Base-by-base conservation (phyloP, 176 grass and related monocot species). In the Phoenix roebelenii region DNA sequence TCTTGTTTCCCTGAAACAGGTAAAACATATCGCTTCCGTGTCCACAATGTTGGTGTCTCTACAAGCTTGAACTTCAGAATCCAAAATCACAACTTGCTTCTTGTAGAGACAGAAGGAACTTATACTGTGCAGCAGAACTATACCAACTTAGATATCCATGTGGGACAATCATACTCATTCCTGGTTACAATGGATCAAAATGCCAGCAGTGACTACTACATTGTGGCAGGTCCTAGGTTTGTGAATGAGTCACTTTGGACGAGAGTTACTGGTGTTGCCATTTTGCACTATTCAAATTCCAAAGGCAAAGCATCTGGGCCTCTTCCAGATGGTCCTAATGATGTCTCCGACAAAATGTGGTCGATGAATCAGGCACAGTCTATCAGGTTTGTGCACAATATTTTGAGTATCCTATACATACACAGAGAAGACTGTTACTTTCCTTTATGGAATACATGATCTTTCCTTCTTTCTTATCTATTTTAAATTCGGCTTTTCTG, bases 11-110 rank as follows among this genome's bases (percentile, higher is more conserved):
- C 35, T 57, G 14, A 65, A 67, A 68, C 80, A 97, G 87, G 92
- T 0, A 88, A 91, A 68, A 88, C 77, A 24, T 91, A 97, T 77
- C 74, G 87, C 25, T 71, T 96, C 69, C 74, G 83, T 19, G 77
- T 97, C 50, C 92, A 97, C 66, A 97, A 97, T 52, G 72, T 97
- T 4, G 92, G 92, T 44, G 80, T 63, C 19, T 90, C 87, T 20
- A 91, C 92, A 6, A 97, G 87, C 76, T 67, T 97, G 51, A 91
- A 88, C 69, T 88, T 97, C 20, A 80, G 92, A 76, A 90, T 97
- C 60, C 92, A 91, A 80, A 85, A 66, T 52, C 92, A 97, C 78
- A 77, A 75, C 54, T 60, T 97, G 82, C 78, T 63, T 44, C 75
- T 97, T 16, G 66, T 83, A 50, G 92, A 97, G 74, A 65, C 81